Conservation (phyloP, 2,329 filamentous ascomycete genomes). For the Xylariaceae sp. region DNA sequence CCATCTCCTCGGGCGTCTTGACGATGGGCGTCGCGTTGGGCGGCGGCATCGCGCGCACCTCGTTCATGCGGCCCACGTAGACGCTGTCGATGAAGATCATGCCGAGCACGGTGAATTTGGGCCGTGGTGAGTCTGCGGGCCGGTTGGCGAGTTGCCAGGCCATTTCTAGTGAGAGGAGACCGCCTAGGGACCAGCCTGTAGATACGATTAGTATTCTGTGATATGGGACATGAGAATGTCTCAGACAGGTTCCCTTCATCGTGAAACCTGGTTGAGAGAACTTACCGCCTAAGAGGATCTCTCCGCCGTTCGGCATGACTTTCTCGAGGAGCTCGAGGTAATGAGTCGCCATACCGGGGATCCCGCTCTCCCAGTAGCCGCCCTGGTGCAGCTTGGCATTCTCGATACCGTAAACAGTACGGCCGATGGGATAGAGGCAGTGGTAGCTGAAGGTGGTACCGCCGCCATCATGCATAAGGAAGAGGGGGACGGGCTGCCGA, state of each 20-base stretch:
- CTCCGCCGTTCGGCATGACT: conserved; percentile 33
- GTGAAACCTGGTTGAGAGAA: not conserved
- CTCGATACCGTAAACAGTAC: conserved; percentile 48
- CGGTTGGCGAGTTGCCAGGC: conserved; percentile 38
- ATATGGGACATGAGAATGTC: not conserved
- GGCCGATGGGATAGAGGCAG: conserved; percentile 44
- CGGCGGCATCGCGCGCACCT: conserved; percentile 19
- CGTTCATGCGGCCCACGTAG: conserved; percentile 31
- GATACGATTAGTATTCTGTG: not conserved
- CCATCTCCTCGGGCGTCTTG: conserved; percentile 26
- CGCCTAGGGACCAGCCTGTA: conserved; percentile 50
- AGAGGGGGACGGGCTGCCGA: conserved; percentile 38
- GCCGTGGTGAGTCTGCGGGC: conserved; percentile 23
- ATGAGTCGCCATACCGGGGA: conserved; percentile 49
- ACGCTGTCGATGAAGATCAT: conserved; percentile 51
- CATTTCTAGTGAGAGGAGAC: conserved; percentile 47
- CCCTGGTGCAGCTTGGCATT: conserved; percentile 49
- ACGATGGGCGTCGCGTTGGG: conserved; percentile 25
- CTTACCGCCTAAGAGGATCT: conserved; percentile 45
- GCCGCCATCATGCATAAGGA: conserved; percentile 57
- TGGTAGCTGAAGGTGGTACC: conserved; percentile 56
- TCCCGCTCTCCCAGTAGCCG: conserved; percentile 45
- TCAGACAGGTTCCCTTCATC: not conserved
- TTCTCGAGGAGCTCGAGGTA: conserved; percentile 45
- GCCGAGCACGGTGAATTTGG: conserved; percentile 40